A percentile compares a stretch with the other conserved stretches of the same genome.
phyloP scores from a whole-genome alignment of 2,329 filamentous ascomycete genomes.

The Botrytis squamosa region DNA sequence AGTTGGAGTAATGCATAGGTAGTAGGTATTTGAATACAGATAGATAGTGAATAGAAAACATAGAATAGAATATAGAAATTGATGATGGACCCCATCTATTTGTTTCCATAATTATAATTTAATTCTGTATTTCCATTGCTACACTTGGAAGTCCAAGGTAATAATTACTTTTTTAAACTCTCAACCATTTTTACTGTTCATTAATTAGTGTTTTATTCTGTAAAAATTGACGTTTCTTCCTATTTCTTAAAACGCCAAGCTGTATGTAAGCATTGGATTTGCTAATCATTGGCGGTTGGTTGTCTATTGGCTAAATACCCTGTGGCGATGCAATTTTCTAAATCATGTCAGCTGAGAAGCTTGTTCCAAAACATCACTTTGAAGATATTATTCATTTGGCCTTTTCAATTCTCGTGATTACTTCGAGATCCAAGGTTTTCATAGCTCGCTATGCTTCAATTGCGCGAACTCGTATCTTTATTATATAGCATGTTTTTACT shows the following conservation, averaged over 20 bases:
- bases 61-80: neutral
- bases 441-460: neutral
- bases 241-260: neutral
- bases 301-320: neutral
- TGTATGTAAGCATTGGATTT: neutral
- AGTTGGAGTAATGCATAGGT: neutral
- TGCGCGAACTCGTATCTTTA: neutral
- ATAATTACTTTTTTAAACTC: neutral
- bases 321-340: neutral
- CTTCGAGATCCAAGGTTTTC: neutral
- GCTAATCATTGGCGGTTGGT: neutral
- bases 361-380: neutral
- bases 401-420: neutral
- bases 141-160: neutral
- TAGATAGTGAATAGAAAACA: neutral
- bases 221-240: neutral
- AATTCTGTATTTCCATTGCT: neutral
- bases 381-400: neutral
- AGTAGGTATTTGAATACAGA: neutral
- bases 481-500: neutral
- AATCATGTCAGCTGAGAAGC: neutral
- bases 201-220: neutral
- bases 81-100: neutral
- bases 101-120: neutral
- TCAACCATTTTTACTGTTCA: neutral